These are phyloP conservation scores for Cadophora sp. DNA, from an alignment of 2,329 filamentous ascomycete genomes.

Conservation along the genomic window DNA sequence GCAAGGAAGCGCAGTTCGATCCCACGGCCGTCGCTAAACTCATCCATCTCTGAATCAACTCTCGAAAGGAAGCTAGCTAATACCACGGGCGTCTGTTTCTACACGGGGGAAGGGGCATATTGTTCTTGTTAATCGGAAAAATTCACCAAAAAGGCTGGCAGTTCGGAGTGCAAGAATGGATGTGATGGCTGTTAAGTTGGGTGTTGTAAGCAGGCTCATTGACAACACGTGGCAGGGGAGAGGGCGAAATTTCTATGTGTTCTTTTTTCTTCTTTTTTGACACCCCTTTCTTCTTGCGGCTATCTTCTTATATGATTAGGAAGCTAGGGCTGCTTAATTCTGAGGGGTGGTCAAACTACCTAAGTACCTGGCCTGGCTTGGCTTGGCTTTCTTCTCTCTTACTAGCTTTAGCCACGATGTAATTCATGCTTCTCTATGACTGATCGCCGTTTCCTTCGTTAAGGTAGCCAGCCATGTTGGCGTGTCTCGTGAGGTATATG, in stretches of 20 bases:
- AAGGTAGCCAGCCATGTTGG: no score
- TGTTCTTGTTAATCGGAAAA: slow-evolving; percentile 15
- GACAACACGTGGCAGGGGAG: slow-evolving; percentile 28
- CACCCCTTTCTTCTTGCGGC: slow-evolving; percentile 24
- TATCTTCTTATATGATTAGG: slow-evolving; percentile 24
- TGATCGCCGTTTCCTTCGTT: not conserved
- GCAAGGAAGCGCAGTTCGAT: slow-evolving; percentile 89
- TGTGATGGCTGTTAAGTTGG: slow-evolving; percentile 15
- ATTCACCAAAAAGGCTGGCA: slow-evolving; percentile 20
- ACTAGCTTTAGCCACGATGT: slow-evolving; percentile 46
- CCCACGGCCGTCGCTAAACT: slow-evolving; percentile 85
- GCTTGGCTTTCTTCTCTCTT: slow-evolving; percentile 35
- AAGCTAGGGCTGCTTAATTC: slow-evolving; percentile 38
- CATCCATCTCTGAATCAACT: not conserved
- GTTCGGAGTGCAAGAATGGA: slow-evolving; percentile 32
- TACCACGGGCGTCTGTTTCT: slow-evolving; percentile 18
- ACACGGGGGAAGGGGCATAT: not conserved
- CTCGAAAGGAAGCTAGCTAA: slow-evolving; percentile 6
- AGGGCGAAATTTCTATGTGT: not conserved
- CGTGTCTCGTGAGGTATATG: not conserved
- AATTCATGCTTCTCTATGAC: slow-evolving; percentile 44
- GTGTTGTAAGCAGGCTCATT: slow-evolving; percentile 42
- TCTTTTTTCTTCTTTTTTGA: slow-evolving; percentile 35
- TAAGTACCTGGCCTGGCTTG: slow-evolving; percentile 20
- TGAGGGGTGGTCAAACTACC: slow-evolving; percentile 27